A percentile compares a stretch with the other conserved stretches of the same genome.
Evolutionary conservation across 73 alveolate genomes (phyloP).

Genomic region (Tetrahymena thermophila): DNA sequence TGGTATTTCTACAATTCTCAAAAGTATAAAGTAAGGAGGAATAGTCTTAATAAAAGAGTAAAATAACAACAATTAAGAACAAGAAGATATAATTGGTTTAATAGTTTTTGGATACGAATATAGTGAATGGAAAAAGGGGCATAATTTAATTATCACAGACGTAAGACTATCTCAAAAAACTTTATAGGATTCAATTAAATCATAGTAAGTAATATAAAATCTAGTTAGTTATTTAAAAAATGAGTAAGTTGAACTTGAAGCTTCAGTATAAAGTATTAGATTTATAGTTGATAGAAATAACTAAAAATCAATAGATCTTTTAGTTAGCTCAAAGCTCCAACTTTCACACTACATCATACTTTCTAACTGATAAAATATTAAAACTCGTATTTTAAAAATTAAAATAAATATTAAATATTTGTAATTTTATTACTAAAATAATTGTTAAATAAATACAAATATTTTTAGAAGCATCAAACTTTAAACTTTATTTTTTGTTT

Average conservation of each 20-base stretch:
- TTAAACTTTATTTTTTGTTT: no score
- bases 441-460: no score
- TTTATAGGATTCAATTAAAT: not conserved
- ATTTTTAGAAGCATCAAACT: no score
- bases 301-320: not conserved
- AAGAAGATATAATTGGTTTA: not conserved
- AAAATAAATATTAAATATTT: no score
- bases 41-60: not conserved
- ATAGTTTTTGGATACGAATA: not conserved
- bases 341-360: not conserved
- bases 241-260: not conserved
- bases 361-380: not conserved
- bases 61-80: not conserved
- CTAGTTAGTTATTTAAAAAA: not conserved
- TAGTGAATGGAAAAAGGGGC: not conserved
- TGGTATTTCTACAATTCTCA: not conserved
- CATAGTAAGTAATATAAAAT: not conserved
- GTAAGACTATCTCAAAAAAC: not conserved
- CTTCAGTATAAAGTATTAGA: not conserved
- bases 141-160: not conserved
- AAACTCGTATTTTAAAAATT: no score
- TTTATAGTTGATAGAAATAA: not conserved
- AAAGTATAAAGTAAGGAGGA: not conserved
- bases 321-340: not conserved
- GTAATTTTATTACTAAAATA: no score